Evolutionary conservation across 495 filamentous ascomycete species (phyloP).

Genomic region (Halenospora varia): DNA sequence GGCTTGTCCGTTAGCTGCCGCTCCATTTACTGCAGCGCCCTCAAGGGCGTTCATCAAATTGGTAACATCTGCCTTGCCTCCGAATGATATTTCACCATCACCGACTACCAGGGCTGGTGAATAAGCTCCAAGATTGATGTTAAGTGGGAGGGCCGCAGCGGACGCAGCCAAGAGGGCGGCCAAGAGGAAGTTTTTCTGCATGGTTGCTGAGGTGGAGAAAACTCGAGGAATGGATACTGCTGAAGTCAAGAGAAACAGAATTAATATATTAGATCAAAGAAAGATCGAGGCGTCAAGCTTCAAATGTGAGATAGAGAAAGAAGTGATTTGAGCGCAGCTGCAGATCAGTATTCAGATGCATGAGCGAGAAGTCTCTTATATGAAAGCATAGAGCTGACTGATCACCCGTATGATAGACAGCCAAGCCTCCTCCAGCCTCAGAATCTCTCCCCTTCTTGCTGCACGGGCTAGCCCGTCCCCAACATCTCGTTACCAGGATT

Average conservation of each 20-base stretch:
- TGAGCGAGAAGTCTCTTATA: slow-evolving; percentile 7
- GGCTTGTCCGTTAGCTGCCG: slow-evolving; percentile 28
- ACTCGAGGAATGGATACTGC: not conserved
- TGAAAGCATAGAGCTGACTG: slow-evolving; percentile 20
- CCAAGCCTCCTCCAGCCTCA: not conserved
- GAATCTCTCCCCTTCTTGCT: not conserved
- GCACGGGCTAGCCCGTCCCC: slow-evolving; percentile 16
- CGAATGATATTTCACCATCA: slow-evolving; percentile 61
- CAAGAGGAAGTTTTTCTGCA: slow-evolving; percentile 39
- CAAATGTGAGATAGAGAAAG: slow-evolving; percentile 35
- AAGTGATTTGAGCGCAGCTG: slow-evolving; percentile 22
- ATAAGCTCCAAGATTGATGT: slow-evolving; percentile 58
- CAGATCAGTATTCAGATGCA: slow-evolving; percentile 5
- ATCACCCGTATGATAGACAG: not conserved
- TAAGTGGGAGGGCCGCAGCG: slow-evolving; percentile 46
- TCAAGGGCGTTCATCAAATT: slow-evolving; percentile 43
- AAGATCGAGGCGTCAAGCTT: slow-evolving; percentile 27
- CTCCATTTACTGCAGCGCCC: slow-evolving; percentile 45
- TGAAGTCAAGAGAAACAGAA: slow-evolving; percentile 12
- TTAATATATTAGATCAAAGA: slow-evolving; percentile 27
- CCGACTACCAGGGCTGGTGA: slow-evolving; percentile 55
- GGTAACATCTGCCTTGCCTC: slow-evolving; percentile 47
- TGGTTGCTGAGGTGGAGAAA: slow-evolving; percentile 22
- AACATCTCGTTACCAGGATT: not conserved
- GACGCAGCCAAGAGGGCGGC: slow-evolving; percentile 37